phyloP scores from a whole-genome alignment of 192 early-diverging fungal species.

The Coemansia sp. region DNA sequence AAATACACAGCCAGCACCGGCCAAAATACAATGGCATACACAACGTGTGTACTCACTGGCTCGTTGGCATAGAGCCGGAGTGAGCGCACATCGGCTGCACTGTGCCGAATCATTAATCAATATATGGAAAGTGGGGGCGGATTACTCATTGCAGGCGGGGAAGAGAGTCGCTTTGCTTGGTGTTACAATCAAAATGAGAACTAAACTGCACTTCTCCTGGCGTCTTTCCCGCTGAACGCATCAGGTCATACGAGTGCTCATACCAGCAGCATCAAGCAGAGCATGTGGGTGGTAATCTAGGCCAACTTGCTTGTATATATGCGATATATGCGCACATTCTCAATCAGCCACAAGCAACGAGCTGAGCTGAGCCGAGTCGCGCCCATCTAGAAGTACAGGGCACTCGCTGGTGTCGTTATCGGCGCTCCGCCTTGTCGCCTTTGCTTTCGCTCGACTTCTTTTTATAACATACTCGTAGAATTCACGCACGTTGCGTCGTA shows the following conservation, averaged over 20 bases:
- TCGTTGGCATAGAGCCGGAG: background rate
- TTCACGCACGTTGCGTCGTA: background rate
- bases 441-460: background rate
- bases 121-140: background rate
- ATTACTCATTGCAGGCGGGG: background rate
- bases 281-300: background rate
- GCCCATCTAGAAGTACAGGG: background rate
- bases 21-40: conserved; percentile 21
- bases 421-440: background rate
- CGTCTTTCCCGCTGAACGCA: background rate
- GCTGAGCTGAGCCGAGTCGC: background rate
- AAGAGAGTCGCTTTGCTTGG: background rate
- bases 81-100: background rate
- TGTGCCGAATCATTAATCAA: background rate
- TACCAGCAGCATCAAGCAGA: background rate
- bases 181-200: background rate
- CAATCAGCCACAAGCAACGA: background rate
- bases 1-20: conserved; percentile 13
- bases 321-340: background rate
- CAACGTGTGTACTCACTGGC: background rate
- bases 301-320: background rate
- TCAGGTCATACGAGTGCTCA: background rate
- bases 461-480: background rate
- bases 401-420: background rate
- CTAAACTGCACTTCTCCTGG: background rate